Base-by-base conservation (phyloP, 2,329 filamentous ascomycete species). In the Tetracladium maxilliforme region DNA sequence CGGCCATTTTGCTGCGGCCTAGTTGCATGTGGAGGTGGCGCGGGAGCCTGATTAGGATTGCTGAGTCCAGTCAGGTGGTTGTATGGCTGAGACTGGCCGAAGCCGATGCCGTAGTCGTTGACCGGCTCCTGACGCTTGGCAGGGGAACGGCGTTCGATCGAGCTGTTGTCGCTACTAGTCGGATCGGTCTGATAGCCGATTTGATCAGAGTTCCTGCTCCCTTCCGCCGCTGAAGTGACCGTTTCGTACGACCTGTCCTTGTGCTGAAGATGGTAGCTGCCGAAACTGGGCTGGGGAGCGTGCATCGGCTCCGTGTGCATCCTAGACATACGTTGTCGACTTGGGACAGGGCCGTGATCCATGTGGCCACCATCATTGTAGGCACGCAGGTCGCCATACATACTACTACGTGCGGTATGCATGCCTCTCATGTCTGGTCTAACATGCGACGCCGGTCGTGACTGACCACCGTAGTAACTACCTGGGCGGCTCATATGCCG, bases 161-260 rank as follows among this genome's bases (percentile, higher is more conserved):
- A 92, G 54, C 82, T 92, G 53, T 92, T 92, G 44, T 93, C 80
- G 44, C 84, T 93, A 54, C 80, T 90, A n/a, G n/a, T 56, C 21
- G 81, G 86, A 44, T 93, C 84, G 31, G 83, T 92, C 35, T 76
- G 75, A 48, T 90, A 86, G 28, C 73, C 75, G 43, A 69, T 74
- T 9, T 73, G 73, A 30, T 93, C 84, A 34, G 75, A 70, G 37
- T 70, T 78, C 24, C 73, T 79, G 41, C 73, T 80, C 13, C 72
- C 75, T 77, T 14, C 70, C 72, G 73, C 71, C 31, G 75, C 77
- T 9, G 80, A 83, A 19, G 78, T 78, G 22, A 92, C 77, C 2
- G 83, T 93, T 47, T 93, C 84, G 49, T 87, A 81, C 3, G 82
- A 90, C 35, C 71, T 73, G 38, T 87, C 76, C 46, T 86, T 77